phyloP scores from a whole-genome alignment of 148 eudicot genomes.

The Camellia lanceoleosa region DNA sequence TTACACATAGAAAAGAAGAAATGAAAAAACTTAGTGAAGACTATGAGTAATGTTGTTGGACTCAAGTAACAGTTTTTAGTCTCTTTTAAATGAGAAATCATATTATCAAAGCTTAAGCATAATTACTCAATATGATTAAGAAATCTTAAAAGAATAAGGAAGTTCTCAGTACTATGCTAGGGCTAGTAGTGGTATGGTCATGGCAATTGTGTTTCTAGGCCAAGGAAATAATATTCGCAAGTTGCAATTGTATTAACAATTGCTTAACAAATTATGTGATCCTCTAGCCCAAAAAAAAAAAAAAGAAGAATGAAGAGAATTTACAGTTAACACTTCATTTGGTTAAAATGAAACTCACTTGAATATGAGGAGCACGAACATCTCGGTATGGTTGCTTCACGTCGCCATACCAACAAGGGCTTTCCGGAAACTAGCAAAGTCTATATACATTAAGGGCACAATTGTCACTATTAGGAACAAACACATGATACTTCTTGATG shows the following conservation, averaged over 20 bases:
- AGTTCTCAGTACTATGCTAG: no score
- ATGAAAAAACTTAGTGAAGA: no score
- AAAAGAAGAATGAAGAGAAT: neutral
- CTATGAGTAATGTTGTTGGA: no score
- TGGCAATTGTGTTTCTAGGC: no score
- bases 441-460: neutral
- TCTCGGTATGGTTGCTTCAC: conserved; percentile 90
- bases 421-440: conserved; percentile 33
- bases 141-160: no score
- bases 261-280: neutral
- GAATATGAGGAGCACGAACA: conserved; percentile 99
- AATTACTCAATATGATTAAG: no score
- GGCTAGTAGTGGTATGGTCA: no score
- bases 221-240: neutral
- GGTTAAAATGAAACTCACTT: conserved; percentile 40
- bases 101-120: no score
- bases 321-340: neutral
- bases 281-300: neutral
- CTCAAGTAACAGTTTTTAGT: no score
- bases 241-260: neutral
- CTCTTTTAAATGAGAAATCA: no score
- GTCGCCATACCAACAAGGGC: conserved; percentile 74
- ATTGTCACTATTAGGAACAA: neutral
- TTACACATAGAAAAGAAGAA: no score
- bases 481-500: neutral